Percentiles rank a stretch among this genome's conserved stretches.
These are phyloP conservation scores for Alternaria incomplexa DNA, from an alignment of 2,329 filamentous ascomycete species.

Conservation along the genomic window DNA sequence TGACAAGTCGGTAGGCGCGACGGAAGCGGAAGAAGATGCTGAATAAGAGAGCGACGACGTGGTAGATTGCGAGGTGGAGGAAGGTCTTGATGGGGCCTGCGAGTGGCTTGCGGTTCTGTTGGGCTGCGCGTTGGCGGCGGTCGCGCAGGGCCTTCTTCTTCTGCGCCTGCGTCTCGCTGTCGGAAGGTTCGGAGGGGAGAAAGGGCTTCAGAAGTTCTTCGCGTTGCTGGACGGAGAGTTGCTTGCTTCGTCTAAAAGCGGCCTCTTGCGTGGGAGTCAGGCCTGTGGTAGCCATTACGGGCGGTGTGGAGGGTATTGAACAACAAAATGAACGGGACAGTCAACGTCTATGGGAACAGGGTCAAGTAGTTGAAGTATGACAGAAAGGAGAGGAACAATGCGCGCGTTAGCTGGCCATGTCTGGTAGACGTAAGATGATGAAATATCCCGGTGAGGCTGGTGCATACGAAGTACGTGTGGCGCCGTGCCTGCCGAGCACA, in stretches of 20 bases:
- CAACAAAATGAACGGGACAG: conserved; percentile 5
- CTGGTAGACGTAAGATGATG: conserved; percentile 23
- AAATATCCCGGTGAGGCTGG: conserved; percentile 36
- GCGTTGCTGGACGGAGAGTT: conserved; percentile 55
- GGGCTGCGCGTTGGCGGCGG: conserved; percentile 16
- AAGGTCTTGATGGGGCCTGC: conserved; percentile 65
- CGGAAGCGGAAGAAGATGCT: conserved; percentile 85
- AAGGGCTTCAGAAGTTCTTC: conserved; percentile 60
- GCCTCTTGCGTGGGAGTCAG: conserved; percentile 37
- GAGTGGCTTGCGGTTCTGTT: conserved; percentile 45
- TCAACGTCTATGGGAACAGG: background rate
- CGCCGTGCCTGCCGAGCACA: conserved; percentile 31
- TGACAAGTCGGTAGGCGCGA: conserved; percentile 77
- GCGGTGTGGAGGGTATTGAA: background rate
- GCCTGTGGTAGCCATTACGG: conserved; percentile 44
- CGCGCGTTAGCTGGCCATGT: conserved; percentile 14
- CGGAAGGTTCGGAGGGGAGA: conserved; percentile 54
- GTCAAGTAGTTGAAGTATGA: background rate
- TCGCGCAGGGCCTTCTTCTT: conserved; percentile 18
- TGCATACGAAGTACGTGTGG: conserved; percentile 36
- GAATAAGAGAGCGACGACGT: conserved; percentile 79
- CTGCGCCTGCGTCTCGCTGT: conserved; percentile 20
- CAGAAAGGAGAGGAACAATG: conserved; percentile 5
- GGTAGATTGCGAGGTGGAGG: conserved; percentile 71
- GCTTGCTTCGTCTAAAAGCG: conserved; percentile 44